These are phyloP conservation scores for Chondrus crispus DNA, from an alignment of 23 red algal genomes.

Conservation along the genomic window DNA sequence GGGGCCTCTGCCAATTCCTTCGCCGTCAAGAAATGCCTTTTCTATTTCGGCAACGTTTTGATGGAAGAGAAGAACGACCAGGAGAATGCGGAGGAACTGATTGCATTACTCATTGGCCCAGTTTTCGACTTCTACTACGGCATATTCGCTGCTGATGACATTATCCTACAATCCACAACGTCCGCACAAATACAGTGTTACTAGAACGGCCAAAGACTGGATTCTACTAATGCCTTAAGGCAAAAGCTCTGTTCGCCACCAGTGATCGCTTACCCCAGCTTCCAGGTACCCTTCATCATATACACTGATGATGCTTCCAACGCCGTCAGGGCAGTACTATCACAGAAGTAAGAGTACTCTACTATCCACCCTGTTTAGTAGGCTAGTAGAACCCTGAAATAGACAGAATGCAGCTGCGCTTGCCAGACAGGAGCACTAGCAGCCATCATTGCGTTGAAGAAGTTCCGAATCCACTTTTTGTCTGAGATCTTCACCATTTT, in stretches of 20 bases:
- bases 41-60: neutral
- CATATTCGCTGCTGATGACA: neutral
- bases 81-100: neutral
- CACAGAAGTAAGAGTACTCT: neutral
- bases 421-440: neutral
- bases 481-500: neutral
- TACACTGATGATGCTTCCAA: neutral
- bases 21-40: neutral
- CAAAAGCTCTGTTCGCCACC: neutral
- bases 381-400: neutral
- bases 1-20: no score
- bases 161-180: no score
- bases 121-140: neutral
- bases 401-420: neutral
- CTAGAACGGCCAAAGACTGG: no score
- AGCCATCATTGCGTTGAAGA: neutral
- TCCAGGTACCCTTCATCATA: neutral
- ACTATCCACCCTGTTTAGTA: neutral
- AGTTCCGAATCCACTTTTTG: slow-evolving; percentile 2
- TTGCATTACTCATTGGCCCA: neutral
- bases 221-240: no score
- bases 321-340: neutral
- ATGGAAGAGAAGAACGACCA: neutral
- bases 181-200: no score
- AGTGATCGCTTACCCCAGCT: neutral